Base-by-base conservation (phyloP, 2,329 filamentous ascomycete genomes). In the Ophiosphaerella narmari region DNA sequence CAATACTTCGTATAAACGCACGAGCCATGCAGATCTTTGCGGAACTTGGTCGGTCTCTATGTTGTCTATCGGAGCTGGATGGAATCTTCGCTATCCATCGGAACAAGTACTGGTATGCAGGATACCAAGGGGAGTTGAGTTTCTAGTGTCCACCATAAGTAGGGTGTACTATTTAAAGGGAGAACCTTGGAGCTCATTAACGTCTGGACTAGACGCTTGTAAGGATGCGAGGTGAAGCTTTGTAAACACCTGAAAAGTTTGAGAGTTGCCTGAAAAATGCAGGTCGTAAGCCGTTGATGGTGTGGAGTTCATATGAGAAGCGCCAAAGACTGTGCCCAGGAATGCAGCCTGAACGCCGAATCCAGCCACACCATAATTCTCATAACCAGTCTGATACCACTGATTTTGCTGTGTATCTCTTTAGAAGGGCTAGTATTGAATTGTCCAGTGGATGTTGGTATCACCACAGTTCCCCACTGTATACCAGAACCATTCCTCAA, bases 21-120 rank as follows among this genome's bases (percentile, higher is more conserved):
- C 45, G 38, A 32, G 16, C 13, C 46, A 35, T 35, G 46, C 31
- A 43, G 46, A 48, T 48, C 46, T 37, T 43, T 48, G 26, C 16
- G 16, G 35, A 37, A 31, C 21, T 42, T 35, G n/a, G 37, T 34
- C 18, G 4, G 18, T 21, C 18, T 21, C 18, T 5, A 21, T 29
- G 13, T 21, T 21, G 11, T 24, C 14, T 7, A 26, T n/a, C 8
- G 9, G n/a, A 5, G 14, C 23, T 13, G n/a, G 4, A 11, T 26
- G 23, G 12, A 39, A 21, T 23, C 23, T 16, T 8, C 9, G 14
- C 21, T 16, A 12, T 21, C 14, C 21, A 13, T 4, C 6, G 16
- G 13, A 24, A 29, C 14, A 39, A 8, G 21, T 39, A 39, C 16
- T 24, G 11, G 29, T 4, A 13, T 1, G 38, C 14, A 9, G n/a